Conservation (phyloP, 2,329 filamentous ascomycete species). For the Neopestalotiopsis clavispora region DNA sequence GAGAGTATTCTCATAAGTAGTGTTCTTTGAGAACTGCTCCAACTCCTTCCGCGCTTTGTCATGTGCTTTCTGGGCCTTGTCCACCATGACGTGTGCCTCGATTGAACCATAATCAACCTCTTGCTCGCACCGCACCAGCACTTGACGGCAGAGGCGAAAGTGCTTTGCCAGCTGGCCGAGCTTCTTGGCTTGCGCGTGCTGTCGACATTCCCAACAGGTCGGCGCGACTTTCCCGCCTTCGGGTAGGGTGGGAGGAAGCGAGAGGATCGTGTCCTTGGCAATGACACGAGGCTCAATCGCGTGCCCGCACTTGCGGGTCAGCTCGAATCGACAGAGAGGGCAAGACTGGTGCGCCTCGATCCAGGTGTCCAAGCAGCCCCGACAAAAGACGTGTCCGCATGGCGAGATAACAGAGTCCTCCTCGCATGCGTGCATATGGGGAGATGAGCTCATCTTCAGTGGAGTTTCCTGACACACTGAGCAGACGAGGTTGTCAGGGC, state of each 20-base stretch:
- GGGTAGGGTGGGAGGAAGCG: conserved; percentile 38
- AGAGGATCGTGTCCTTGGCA: conserved; percentile 34
- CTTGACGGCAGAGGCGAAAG: conserved; percentile 21
- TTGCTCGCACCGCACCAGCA: not conserved
- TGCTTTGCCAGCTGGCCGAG: conserved; percentile 17
- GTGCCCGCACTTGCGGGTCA: conserved; percentile 39
- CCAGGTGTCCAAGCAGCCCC: conserved; percentile 35
- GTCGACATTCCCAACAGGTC: conserved; percentile 24
- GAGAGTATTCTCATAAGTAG: conserved; percentile 1
- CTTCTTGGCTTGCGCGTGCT: conserved; percentile 16
- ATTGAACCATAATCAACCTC: not conserved
- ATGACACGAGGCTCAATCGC: conserved; percentile 30
- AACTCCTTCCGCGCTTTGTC: conserved; percentile 23
- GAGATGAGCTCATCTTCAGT: not conserved
- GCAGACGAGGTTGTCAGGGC: conserved; percentile 1
- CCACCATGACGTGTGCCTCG: conserved; percentile 12
- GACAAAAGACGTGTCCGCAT: conserved; percentile 41
- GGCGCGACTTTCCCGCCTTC: conserved; percentile 33
- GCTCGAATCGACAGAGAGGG: conserved; percentile 38
- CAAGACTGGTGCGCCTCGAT: conserved; percentile 30
- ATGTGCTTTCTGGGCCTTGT: conserved; percentile 16
- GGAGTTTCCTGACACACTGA: not conserved
- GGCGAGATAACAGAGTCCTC: conserved; percentile 34
- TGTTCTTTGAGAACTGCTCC: conserved; percentile 19
- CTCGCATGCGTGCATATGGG: not conserved